Conservation (phyloP, 2,329 filamentous ascomycete species). For the Arthrobotrys entomopaga region DNA sequence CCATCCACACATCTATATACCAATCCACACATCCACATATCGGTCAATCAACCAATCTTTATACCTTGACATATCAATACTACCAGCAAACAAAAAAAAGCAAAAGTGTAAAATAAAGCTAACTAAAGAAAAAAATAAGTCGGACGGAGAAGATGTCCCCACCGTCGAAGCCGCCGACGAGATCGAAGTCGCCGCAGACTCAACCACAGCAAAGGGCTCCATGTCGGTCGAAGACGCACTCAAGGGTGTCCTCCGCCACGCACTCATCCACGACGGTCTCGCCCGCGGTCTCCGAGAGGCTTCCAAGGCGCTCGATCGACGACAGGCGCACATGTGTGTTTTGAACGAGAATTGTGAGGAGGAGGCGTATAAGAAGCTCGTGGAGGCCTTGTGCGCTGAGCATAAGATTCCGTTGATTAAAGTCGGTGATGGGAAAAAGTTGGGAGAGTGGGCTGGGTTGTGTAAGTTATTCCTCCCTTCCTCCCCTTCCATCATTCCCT, state of each 20-base stretch:
- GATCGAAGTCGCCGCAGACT: slow-evolving; percentile 95
- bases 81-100: too few relatives aligned
- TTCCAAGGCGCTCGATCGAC: slow-evolving; percentile 97
- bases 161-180: slow-evolving; percentile 76
- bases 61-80: slow-evolving; percentile 37
- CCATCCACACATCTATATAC: neutral
- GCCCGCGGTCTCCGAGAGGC: slow-evolving; percentile 98
- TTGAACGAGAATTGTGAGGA: slow-evolving; percentile 99
- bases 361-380: slow-evolving; percentile 99
- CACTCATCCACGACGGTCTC: slow-evolving; percentile 99
- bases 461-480: slow-evolving; percentile 74
- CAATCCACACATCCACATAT: neutral
- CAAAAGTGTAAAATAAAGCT: too few relatives aligned
- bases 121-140: slow-evolving; percentile 68
- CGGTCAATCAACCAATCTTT: neutral
- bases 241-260: slow-evolving; percentile 98
- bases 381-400: slow-evolving; percentile 97
- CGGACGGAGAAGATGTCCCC: slow-evolving; percentile 99
- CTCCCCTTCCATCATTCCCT: neutral
- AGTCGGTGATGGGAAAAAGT: slow-evolving; percentile 99
- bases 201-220: slow-evolving; percentile 79
- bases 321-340: slow-evolving; percentile 99
- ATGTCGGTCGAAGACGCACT: slow-evolving; percentile 99
- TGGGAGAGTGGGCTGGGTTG: slow-evolving; percentile 99
- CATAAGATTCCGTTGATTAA: slow-evolving; percentile 99